Evolutionary conservation across 805 yeast genomes (phyloP).

Genomic region (Candida incommunis): DNA sequence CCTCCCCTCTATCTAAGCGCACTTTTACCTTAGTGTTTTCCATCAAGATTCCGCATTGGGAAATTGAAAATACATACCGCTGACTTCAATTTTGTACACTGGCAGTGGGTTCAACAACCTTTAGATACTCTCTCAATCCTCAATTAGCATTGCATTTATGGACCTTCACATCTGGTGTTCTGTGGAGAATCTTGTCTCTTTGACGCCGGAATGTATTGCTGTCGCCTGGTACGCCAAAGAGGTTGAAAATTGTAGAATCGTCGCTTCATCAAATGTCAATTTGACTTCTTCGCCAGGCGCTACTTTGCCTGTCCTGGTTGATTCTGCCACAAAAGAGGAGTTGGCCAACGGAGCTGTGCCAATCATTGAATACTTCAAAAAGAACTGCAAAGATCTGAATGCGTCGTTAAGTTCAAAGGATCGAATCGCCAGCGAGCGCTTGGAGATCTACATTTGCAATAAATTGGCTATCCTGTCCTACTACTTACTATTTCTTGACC

Average conservation of each 20-base stretch:
- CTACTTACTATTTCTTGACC: slow-evolving; percentile 12
- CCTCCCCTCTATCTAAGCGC: no score
- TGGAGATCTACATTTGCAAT: slow-evolving; percentile 10
- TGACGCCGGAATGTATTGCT: slow-evolving; percentile 21
- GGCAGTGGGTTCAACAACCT: no score
- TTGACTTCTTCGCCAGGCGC: slow-evolving; percentile 11
- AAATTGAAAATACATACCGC: no score
- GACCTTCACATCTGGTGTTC: slow-evolving; percentile 21
- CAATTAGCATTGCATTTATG: no score
- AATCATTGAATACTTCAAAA: slow-evolving; percentile 12
- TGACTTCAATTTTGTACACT: no score
- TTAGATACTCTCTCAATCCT: no score
- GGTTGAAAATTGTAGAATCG: slow-evolving; percentile 7
- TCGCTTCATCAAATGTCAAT: slow-evolving; percentile 14
- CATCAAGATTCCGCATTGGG: no score
- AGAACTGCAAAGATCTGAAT: slow-evolving; percentile 1
- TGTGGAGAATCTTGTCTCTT: slow-evolving; percentile 11
- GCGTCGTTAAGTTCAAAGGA: slow-evolving; percentile 5
- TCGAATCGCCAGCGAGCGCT: slow-evolving; percentile 8
- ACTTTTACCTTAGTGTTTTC: no score
- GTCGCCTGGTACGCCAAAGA: slow-evolving; percentile 14
- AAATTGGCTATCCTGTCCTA: slow-evolving; percentile 10
- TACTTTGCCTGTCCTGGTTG: slow-evolving; percentile 13
- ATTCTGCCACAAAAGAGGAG: slow-evolving; percentile 8
- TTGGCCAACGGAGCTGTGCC: slow-evolving; percentile 13